Percentiles rank a stretch among this genome's conserved stretches.
Evolutionary conservation across 768 basidiomycete species (phyloP).

Genomic region (Mrakia gelida): DNA sequence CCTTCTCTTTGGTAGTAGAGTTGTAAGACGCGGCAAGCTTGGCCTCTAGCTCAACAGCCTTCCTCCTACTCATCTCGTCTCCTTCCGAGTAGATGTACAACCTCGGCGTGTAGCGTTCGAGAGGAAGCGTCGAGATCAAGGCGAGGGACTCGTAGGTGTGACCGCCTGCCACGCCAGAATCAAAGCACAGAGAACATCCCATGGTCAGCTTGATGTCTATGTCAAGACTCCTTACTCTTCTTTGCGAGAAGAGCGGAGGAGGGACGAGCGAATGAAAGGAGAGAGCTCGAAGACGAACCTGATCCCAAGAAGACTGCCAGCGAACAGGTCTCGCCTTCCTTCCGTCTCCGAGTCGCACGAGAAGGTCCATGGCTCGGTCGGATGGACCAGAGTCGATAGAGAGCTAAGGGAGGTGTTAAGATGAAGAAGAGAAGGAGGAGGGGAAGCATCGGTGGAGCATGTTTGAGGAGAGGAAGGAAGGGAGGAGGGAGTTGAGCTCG

Average conservation of each 20-base stretch:
- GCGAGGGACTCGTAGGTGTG: constrained; percentile 84
- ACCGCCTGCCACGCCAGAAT: no score
- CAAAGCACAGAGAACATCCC: no score
- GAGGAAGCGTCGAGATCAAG: constrained; percentile 68
- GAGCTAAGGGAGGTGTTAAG: background rate
- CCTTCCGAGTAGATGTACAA: constrained; percentile 78
- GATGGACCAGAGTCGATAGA: constrained; percentile 8
- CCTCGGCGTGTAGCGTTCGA: constrained; percentile 66
- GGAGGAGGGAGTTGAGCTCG: background rate
- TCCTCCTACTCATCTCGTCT: constrained; percentile 69
- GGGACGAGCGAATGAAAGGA: constrained; percentile 16
- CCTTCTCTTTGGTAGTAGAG: background rate
- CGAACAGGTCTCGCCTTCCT: constrained; percentile 44
- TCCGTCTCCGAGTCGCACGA: background rate
- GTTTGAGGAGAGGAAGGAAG: background rate
- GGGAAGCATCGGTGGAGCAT: constrained; percentile 6
- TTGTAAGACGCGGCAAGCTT: constrained; percentile 36
- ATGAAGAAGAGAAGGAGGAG: constrained; percentile 1
- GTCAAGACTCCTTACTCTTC: background rate
- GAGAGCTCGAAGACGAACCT: constrained; percentile 58
- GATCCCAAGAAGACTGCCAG: constrained; percentile 91
- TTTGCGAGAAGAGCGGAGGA: background rate
- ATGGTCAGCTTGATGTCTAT: no score
- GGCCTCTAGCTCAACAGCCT: constrained; percentile 63
- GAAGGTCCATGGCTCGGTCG: background rate